Base-by-base conservation (phyloP, 768 basidiomycete genomes). In the Leccinum pellstonianum region DNA sequence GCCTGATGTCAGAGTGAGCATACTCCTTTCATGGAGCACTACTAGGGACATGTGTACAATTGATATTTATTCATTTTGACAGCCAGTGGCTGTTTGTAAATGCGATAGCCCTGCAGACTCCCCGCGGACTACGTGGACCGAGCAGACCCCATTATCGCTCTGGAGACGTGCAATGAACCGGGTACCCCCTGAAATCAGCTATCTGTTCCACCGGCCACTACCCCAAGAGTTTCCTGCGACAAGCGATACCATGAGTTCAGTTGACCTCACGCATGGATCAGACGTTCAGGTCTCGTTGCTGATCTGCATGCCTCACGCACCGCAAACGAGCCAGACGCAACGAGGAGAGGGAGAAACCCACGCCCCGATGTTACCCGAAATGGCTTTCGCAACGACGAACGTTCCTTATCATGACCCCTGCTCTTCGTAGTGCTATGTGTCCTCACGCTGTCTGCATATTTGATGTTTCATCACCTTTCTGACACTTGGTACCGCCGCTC, bases 251-350 rank as follows among this genome's bases (percentile, higher is more conserved):
- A 31, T 23, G 6, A 29, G 54, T 14, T 57, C 41, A 11, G 33
- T 46, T 10, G 56, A 61, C 23, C 62, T 63, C 33, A 60, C 54
- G 3, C 47, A 66, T 27, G 63, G 61, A 52, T 69, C 70, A 14
- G 56, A 70, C 19, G 37, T 75, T 52, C 72, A 64, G 41, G 54
- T 75, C 33, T 67, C 66, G 14, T 47, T 73, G 19, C n/a, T 73
- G 53, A 66, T 73, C 12, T 59, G 60, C 21, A 75, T 73, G 73
- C 73, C 73, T 46, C 61, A 43, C 17, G 54, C 58, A 15, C 57
- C 61, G 54, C 62, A 47, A 4, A 48, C 38, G 9, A 43, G n/a
- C n/a, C 41, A 46, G 19, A 23, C 25, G 21, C 57, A 23, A 12
- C 55, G 29, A 29, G 55, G 43, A 27, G 25, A 38, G 31, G 50